Evolutionary conservation across 306 rosid species (phyloP), one percentile per base, ranked within the genome.

Genomic region (Arachis stenosperma): DNA sequence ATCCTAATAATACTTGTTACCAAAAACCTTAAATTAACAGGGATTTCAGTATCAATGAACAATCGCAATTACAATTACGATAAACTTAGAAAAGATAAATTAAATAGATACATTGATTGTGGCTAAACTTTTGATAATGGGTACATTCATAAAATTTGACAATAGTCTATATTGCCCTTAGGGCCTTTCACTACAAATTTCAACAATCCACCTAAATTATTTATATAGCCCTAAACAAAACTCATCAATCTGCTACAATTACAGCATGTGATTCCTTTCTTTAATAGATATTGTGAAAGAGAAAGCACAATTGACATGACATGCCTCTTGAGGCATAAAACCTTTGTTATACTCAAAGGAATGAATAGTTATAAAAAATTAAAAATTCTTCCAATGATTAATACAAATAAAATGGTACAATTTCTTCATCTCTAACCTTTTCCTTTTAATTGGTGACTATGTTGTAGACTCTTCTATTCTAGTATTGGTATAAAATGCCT

Each of bases 391-490:
- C 6, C 37, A 10, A 64, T 78, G 60, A 78, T 8, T 27, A 51
- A 57, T 39, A 57, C 17, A n/a, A 64, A 58, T 50, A 41, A 44
- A 44, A 42, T 9, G 51, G 30, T 50, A 75, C 44, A 66, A 39
- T 71, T 75, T 68, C 74, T 56, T 47, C 70, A 66, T 6, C 69
- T 75, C 54, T 50, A 27, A 61, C 64, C 27, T 52, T 46, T 77
- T 53, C 6, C 17, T 11, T 50, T 15, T 9, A 62, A 73, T 63
- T 12, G 68, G 63, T 81, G 73, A 56, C 65, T 15, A 51, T 42
- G 50, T 61, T 37, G 71, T 71, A 56, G 60, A 61, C 33, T 67
- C 33, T 67, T 60, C 69, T 37, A 33, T 33, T 37, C 5, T 6
- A 65, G 15, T 44, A 66, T 70, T 66, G 9, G 42, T 46, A 68